Evolutionary conservation across 345 rosid genomes (phyloP).

Genomic region (Boechera retrofracta): DNA sequence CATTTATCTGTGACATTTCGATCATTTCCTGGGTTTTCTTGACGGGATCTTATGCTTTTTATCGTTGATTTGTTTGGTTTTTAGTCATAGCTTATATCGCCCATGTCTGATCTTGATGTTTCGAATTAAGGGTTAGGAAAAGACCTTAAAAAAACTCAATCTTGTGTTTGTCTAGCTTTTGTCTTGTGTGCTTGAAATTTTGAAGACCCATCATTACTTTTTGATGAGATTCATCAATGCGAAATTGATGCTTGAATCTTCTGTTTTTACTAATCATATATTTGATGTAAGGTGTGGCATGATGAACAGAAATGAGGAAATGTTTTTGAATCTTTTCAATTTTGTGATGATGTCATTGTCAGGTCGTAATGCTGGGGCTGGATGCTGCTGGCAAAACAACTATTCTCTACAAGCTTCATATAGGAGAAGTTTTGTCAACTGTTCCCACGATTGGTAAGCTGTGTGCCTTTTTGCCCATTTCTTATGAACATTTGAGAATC

Average conservation of each 20-base stretch:
- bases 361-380: constrained; percentile 99
- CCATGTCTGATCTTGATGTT: constrained; percentile 19
- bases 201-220: not conserved
- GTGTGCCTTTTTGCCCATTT: not conserved
- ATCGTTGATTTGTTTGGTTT: not conserved
- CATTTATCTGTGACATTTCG: not conserved
- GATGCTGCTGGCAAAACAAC: constrained; percentile 99
- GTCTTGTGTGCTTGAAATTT: not conserved
- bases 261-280: not conserved
- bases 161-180: not conserved
- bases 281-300: constrained; percentile 4
- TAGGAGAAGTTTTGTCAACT: constrained; percentile 97
- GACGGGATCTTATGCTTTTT: not conserved
- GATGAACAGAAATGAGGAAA: not conserved
- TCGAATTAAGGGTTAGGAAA: not conserved
- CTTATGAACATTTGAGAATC: not conserved
- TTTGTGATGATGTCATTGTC: constrained; percentile 40
- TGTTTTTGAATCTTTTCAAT: constrained; percentile 7
- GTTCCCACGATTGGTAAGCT: constrained; percentile 94
- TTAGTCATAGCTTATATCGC: constrained; percentile 8
- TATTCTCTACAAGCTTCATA: constrained; percentile 94
- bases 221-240: constrained; percentile 9
- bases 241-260: constrained; percentile 7
- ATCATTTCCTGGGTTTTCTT: constrained; percentile 20
- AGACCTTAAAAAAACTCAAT: not conserved